phyloP scores from a whole-genome alignment of 1,284 basidiomycete genomes.

The Quambalaria eucalypti region DNA sequence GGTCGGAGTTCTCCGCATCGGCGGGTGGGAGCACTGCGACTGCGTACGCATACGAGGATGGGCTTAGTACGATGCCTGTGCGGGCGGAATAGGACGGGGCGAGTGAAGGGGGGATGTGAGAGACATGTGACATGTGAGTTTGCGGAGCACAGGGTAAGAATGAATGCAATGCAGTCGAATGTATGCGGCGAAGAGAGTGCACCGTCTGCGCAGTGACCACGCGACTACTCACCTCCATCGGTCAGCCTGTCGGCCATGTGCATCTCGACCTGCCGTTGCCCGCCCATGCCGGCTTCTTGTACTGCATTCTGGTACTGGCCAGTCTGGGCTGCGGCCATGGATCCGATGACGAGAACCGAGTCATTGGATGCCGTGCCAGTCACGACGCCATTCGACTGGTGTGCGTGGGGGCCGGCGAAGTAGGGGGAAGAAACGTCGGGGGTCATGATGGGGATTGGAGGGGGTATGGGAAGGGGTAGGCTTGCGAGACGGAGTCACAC shows the following conservation, averaged over 20 bases:
- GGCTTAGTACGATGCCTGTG: constrained; percentile 17
- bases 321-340: constrained; percentile 31
- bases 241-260: constrained; percentile 45
- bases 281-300: constrained; percentile 15
- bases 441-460: neutral
- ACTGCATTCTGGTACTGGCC: constrained; percentile 37
- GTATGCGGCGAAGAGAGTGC: neutral
- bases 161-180: neutral
- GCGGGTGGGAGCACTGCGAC: constrained; percentile 22
- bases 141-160: too few relatives aligned
- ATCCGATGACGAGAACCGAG: constrained; percentile 32
- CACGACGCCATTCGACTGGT: neutral
- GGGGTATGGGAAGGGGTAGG: too few relatives aligned
- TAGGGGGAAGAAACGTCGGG: neutral
- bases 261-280: constrained; percentile 28
- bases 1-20: constrained; percentile 17
- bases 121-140: too few relatives aligned
- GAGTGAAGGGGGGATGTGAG: too few relatives aligned
- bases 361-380: constrained; percentile 4
- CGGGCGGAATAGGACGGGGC: neutral
- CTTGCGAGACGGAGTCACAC: too few relatives aligned
- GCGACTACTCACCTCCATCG: constrained; percentile 17
- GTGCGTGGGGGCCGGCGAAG: neutral
- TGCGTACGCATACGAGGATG: constrained; percentile 19
- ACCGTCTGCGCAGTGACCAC: neutral